These are phyloP conservation scores for Colletotrichum incanum DNA, from an alignment of 2,329 filamentous ascomycete species.

Conservation along the genomic window DNA sequence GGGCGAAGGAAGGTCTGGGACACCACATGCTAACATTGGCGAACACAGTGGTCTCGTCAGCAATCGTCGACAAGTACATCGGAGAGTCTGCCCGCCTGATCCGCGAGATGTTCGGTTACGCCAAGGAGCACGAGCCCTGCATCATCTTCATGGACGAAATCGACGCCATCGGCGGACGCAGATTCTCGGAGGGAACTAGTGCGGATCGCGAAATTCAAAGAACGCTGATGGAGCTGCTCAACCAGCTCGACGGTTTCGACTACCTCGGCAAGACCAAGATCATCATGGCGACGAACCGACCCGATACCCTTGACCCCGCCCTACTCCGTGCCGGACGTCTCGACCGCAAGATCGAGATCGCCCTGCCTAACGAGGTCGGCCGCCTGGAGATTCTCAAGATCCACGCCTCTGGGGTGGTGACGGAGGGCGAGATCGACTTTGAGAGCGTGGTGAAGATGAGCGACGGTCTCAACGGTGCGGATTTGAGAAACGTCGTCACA, in stretches of 20 bases:
- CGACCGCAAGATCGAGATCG: conserved; percentile 98
- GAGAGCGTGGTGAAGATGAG: conserved; percentile 99
- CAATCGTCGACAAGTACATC: conserved; percentile 99
- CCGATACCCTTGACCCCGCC: conserved; percentile 94
- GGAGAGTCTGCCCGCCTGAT: conserved; percentile 98
- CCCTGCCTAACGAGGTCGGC: conserved; percentile 96
- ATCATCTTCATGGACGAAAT: conserved; percentile 99
- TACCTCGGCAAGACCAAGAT: conserved; percentile 99
- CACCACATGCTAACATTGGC: conserved; percentile 39
- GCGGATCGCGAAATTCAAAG: conserved; percentile 98
- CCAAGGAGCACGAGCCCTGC: conserved; percentile 98
- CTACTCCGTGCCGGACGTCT: conserved; percentile 92
- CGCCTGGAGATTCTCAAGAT: conserved; percentile 98
- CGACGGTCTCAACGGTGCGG: conserved; percentile 96
- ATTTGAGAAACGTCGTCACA: conserved; percentile 97
- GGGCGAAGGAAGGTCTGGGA: neutral
- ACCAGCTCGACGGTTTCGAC: conserved; percentile 98
- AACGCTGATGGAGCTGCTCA: conserved; percentile 98
- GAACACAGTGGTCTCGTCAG: conserved; percentile 89
- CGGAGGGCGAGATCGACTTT: conserved; percentile 97
- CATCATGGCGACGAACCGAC: conserved; percentile 99
- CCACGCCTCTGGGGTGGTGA: conserved; percentile 86
- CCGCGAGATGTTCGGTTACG: conserved; percentile 99
- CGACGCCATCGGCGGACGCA: conserved; percentile 95
- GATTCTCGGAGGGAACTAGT: conserved; percentile 97